These are phyloP conservation scores for Claviceps humidiphila DNA, from an alignment of 2,329 filamentous ascomycete species.

Conservation along the genomic window DNA sequence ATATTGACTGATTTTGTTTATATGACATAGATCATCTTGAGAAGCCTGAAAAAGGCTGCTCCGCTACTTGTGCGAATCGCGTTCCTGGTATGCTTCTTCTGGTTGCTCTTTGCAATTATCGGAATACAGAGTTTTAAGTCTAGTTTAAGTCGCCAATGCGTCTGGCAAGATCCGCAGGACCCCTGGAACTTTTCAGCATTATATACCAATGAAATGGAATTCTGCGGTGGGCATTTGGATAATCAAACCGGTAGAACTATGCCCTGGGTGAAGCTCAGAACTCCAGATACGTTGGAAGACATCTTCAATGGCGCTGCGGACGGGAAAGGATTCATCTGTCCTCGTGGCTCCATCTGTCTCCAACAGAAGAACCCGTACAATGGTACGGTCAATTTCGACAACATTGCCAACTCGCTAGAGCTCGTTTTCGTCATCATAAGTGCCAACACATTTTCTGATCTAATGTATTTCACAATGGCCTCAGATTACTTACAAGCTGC, in stretches of 20 bases:
- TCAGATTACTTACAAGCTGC: slow-evolving; percentile 83
- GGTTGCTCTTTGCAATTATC: slow-evolving; percentile 92
- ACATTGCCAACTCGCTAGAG: slow-evolving; percentile 82
- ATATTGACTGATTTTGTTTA: slow-evolving; percentile 5
- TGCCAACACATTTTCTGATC: slow-evolving; percentile 87
- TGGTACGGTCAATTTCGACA: slow-evolving; percentile 85
- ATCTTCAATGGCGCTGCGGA: slow-evolving; percentile 35
- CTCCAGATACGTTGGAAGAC: slow-evolving; percentile 26
- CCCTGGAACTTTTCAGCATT: slow-evolving; percentile 39
- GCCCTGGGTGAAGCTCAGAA: slow-evolving; percentile 50
- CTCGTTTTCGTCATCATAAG: slow-evolving; percentile 98
- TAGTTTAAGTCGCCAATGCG: slow-evolving; percentile 62
- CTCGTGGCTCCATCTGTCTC: slow-evolving; percentile 68
- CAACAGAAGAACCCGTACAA: slow-evolving; percentile 69
- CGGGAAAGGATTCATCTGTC: slow-evolving; percentile 81
- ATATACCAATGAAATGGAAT: slow-evolving; percentile 54
- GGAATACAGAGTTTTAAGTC: slow-evolving; percentile 94
- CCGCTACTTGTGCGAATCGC: slow-evolving; percentile 85
- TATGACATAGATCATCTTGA: slow-evolving; percentile 60
- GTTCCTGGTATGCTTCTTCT: slow-evolving; percentile 93
- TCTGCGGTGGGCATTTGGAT: slow-evolving; percentile 75
- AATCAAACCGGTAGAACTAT: slow-evolving; percentile 39
- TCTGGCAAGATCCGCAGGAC: slow-evolving; percentile 57
- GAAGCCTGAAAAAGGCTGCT: slow-evolving; percentile 89
- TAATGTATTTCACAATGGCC: slow-evolving; percentile 87